These are phyloP conservation scores for Sclerotinia sclerotiorum DNA, from an alignment of 2,329 filamentous ascomycete genomes.

Conservation along the genomic window DNA sequence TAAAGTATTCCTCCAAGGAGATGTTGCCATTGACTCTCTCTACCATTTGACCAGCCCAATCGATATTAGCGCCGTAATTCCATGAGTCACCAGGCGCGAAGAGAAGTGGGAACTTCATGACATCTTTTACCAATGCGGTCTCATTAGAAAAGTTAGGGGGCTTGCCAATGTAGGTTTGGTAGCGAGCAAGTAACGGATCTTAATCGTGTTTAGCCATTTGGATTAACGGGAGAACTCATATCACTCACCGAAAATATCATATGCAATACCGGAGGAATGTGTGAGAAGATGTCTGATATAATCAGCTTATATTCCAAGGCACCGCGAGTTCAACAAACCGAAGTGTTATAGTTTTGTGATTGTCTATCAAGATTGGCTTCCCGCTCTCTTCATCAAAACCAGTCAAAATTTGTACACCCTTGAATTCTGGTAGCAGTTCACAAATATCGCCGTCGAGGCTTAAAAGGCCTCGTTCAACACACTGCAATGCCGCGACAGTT, in stretches of 20 bases:
- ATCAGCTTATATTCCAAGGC: slow-evolving; percentile 3
- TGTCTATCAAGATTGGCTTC: slow-evolving; percentile 30
- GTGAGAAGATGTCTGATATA: slow-evolving; percentile 34
- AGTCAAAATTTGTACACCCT: slow-evolving; percentile 34
- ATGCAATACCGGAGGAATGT: slow-evolving; percentile 35
- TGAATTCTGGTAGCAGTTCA: slow-evolving; percentile 34
- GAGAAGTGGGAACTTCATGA: slow-evolving; percentile 49
- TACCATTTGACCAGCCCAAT: slow-evolving; percentile 55
- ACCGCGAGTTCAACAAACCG: slow-evolving; percentile 27
- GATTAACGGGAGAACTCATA: not conserved
- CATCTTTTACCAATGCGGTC: slow-evolving; percentile 9
- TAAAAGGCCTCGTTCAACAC: slow-evolving; percentile 53
- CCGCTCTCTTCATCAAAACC: slow-evolving; percentile 32
- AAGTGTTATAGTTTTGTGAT: slow-evolving; percentile 36
- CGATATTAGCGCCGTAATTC: slow-evolving; percentile 55
- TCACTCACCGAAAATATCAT: slow-evolving; percentile 33
- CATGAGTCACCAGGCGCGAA: slow-evolving; percentile 64
- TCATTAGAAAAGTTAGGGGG: not conserved
- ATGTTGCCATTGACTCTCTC: slow-evolving; percentile 43
- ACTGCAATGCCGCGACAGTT: slow-evolving; percentile 55
- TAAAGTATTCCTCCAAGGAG: slow-evolving; percentile 44
- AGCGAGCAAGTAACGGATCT: slow-evolving; percentile 25
- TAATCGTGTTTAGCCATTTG: slow-evolving; percentile 2
- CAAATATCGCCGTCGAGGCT: slow-evolving; percentile 48
- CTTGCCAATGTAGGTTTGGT: slow-evolving; percentile 23